Conservation (phyloP, 1,139 yeast species). For the Candida anutae region DNA sequence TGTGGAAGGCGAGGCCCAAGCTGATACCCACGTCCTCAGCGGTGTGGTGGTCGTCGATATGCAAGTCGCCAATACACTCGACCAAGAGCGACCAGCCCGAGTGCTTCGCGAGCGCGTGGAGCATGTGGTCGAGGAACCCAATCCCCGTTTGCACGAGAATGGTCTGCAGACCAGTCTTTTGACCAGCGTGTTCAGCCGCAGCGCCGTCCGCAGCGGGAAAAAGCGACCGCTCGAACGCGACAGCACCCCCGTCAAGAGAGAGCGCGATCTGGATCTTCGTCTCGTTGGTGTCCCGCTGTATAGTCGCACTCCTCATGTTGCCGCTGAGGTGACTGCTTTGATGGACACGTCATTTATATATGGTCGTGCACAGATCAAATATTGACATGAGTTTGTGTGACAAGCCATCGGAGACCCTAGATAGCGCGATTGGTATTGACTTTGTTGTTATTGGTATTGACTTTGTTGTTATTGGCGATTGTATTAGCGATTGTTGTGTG, state of each 20-base stretch:
- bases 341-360: no score
- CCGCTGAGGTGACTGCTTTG: no score
- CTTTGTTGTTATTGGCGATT: no score
- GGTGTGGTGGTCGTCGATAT: conserved; percentile 95
- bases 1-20: conserved; percentile 79
- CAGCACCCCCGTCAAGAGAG: conserved; percentile 75
- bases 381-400: no score
- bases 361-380: no score
- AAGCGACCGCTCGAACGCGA: conserved; percentile 52
- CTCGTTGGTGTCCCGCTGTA: conserved; percentile 79
- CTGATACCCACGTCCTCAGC: conserved; percentile 95
- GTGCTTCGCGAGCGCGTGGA: conserved; percentile 94
- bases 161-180: conserved; percentile 55
- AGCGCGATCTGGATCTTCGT: conserved; percentile 86
- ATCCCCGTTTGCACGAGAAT: conserved; percentile 84
- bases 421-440: no score
- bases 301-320: conserved; percentile 38
- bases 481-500: no score
- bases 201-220: conserved; percentile 21
- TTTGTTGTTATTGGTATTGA: no score
- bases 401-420: no score
- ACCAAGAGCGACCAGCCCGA: conserved; percentile 90
- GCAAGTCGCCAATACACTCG: conserved; percentile 89
- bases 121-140: conserved; percentile 95
- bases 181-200: conserved; percentile 48